Evolutionary conservation across 352 stramenopile genomes (phyloP), one percentile per base, ranked within the genome.

Genomic region (Elongisporangium undulatum): DNA sequence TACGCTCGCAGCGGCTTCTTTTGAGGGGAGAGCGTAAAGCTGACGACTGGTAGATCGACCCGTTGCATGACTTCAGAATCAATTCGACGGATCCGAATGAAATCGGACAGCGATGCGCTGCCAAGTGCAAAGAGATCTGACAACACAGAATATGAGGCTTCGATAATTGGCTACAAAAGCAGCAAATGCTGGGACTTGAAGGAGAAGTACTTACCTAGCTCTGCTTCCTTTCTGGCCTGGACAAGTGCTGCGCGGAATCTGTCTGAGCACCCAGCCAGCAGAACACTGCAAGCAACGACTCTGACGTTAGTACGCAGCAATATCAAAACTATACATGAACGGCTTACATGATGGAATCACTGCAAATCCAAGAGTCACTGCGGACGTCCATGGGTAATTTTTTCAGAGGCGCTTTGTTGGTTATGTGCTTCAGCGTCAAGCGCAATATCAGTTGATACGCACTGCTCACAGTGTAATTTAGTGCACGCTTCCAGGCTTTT

Each of bases 351-450:
- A 86, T 81, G 19, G 82, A 79, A 54, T 92, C 82, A 49, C 72
- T 92, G 61, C 82, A 92, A 56, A 92, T 90, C 82, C 82, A 92
- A 10, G 74, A 59, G 51, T 89, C 74, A 55, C 56, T 81, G 53
- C 77, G 71, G 9, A 77, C 58, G 49, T 88, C 74, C 55, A 89
- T 60, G 0, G 74, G 69, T 10, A 92, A 61, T 56, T 64, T 82
- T 8, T 60, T 64, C 12, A 92, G 51, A 8, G 79, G 76, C 38
- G 58, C 77, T 10, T 66, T 66, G 6, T 71, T 68, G 1, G 63
- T 70, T 26, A 85, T 21, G 17, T 84, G 69, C 51, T 90, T 81
- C 38, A 92, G 23, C 4, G 69, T 60, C 24, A 92, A 50, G 1
- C 82, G 70, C 13, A 92, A 51, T 55, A 89, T 83, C 17, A 92